Evolutionary conservation across 352 stramenopile species (phyloP), one percentile per base, ranked within the genome.

Genomic region (Phytophthora ramorum): DNA sequence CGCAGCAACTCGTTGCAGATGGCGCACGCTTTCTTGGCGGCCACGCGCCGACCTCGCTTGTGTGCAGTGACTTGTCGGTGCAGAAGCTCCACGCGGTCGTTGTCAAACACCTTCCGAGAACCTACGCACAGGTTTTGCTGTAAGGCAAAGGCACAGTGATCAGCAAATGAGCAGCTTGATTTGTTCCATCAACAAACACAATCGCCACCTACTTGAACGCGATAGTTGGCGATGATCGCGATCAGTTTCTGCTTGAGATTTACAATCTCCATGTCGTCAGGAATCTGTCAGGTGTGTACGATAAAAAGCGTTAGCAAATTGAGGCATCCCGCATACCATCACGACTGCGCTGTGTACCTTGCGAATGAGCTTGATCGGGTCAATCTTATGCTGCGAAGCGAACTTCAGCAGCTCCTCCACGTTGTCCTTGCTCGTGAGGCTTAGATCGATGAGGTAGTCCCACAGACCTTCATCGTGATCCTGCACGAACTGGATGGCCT

Each of bases 371-470:
- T 90, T 91, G 51, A 93, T 91, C 9, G 87, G 87, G 40, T 95
- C 87, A 57, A 95, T 93, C 66, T 92, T 90, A 79, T 95, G 83
- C 35, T 92, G 77, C 6, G 80, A 76, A 0, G 87, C 87, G 46
- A 90, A 92, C 26, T 75, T 75, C 10, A 95, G 70, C 41, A 95
- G 52, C 38, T 91, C 65, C 44, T 93, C 79, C 19, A 95, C 83
- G 60, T 91, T 91, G 41, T 85, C 77, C 35, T 86, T 83, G 66
- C 79, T 93, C 17, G 83, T 89, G 20, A 95, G 65, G 49, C 85
- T 93, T 28, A 93, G 41, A 51, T 93, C 87, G 32, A 95, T 91
- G 20, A 95, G 63, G 40, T 95, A 95, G 26, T 95, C 87, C 87
- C 87, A 95, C 52, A 95, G 43, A 14, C 75, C 83, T 20, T 81